These are phyloP conservation scores for Apiospora phragmitis DNA, from an alignment of 2,329 filamentous ascomycete genomes.

Conservation along the genomic window DNA sequence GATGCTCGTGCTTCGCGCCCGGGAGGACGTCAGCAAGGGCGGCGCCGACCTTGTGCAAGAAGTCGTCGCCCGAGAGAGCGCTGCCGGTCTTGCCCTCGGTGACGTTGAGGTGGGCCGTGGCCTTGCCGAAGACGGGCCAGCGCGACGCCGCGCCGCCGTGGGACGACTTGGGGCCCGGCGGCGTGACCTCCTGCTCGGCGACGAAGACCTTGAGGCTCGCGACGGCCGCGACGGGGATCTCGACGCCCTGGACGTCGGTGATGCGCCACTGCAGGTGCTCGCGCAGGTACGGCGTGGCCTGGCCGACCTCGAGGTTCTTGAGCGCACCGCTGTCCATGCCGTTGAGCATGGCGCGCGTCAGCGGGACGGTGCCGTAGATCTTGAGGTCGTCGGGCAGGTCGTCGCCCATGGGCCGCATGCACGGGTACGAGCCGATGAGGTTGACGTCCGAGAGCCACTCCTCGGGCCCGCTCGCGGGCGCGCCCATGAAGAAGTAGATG, in stretches of 20 bases:
- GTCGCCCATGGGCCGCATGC: constrained; percentile 5
- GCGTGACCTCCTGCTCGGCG: constrained; percentile 11
- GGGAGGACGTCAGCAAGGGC: background rate
- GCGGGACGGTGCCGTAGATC: constrained; percentile 11
- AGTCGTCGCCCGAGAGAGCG: background rate
- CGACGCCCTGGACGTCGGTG: background rate
- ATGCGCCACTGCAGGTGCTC: constrained; percentile 9
- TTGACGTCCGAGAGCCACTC: background rate
- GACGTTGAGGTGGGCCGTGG: constrained; percentile 1
- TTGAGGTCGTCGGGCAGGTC: constrained; percentile 1
- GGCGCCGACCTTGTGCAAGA: constrained; percentile 5
- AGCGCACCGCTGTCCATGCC: constrained; percentile 3
- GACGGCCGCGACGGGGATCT: background rate
- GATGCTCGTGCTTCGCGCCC: background rate
- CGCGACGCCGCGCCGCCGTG: background rate
- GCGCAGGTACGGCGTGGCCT: constrained; percentile 8
- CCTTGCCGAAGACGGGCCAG: constrained; percentile 8
- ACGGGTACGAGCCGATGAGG: constrained; percentile 11
- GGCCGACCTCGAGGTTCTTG: constrained; percentile 8
- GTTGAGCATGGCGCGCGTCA: constrained; percentile 12
- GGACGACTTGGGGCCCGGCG: background rate
- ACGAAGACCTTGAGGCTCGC: constrained; percentile 8
- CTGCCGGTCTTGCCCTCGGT: constrained; percentile 3
- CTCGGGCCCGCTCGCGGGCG: background rate
- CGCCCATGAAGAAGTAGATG: constrained; percentile 12